Base-by-base conservation (phyloP, 169 alveolate genomes). In the Plasmodium relictum region DNA sequence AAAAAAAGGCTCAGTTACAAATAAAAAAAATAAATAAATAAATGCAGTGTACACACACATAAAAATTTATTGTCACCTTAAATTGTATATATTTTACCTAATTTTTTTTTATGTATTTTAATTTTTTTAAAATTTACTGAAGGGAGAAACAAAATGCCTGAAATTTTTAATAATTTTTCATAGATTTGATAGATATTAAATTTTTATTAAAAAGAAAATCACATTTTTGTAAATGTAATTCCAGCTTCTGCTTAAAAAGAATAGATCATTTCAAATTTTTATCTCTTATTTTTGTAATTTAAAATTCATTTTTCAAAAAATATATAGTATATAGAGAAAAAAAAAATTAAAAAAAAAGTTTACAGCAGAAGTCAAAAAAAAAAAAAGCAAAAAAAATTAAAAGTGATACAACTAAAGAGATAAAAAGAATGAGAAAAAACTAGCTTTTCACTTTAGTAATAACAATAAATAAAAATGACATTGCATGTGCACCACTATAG, bases 401-500 rank as follows among this genome's bases (percentile, higher is more conserved):
- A 31, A 3, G 39, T 31, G 39, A 31, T 31, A 31, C 39, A 31
- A 31, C 3, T 31, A 31, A 31, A 31, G 39, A 31, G 39, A 31
- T 31, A 31, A 68, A 37, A 68, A 42, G 41, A 41, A 68, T 56
- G 37, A 59, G 31, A 39, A 58, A 74, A 63, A 26, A 61, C 73
- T 54, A 74, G 73, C 63, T 59, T 54, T 52, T 73, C 37, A n/a
- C 14, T 26, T n/a, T 5, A 74, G 26, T 12, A 74, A 56, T 20
- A 22, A 50, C 22, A 69, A 69, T 20, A 69, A 37, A 42, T n/a
- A 74, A 56, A 63, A 56, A 9, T 63, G 59, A 56, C 59, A 41
- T 68, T 39, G 65, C 58, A 58, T 39, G 58, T 54, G 73, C 71
- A 74, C 88, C 48, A 74, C 16, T 18, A 37, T 74, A n/a, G 61